Percentiles rank a stretch among this genome's conserved stretches.
Evolutionary conservation across 306 rosid genomes (phyloP).

Genomic region (Cucurbita argyrosperma): DNA sequence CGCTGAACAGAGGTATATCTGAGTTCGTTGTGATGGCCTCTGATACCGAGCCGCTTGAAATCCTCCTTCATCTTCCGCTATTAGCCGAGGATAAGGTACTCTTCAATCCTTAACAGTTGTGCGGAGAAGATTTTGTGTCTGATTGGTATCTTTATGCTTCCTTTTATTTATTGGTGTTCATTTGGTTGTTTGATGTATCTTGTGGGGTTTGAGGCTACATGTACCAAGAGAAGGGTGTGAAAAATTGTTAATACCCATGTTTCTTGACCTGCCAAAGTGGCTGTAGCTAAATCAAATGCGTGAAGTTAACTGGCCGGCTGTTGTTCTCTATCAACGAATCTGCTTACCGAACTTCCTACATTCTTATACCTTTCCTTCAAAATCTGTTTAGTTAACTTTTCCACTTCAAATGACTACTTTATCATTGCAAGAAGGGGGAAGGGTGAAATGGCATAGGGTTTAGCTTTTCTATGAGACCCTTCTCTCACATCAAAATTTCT

Average conservation of each 20-base stretch:
- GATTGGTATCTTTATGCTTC: neutral
- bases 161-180: neutral
- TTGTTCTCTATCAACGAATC: constrained; percentile 56
- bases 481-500: constrained; percentile 26
- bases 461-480: constrained; percentile 39
- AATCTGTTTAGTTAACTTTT: neutral
- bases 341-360: constrained; percentile 94
- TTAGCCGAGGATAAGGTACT: constrained; percentile 82
- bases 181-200: neutral
- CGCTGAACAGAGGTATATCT: constrained; percentile 71
- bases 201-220: constrained; percentile 28
- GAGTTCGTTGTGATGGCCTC: constrained; percentile 90
- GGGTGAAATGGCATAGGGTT: constrained; percentile 26
- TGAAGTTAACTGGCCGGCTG: constrained; percentile 76
- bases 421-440: constrained; percentile 33
- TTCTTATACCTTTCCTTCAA: neutral
- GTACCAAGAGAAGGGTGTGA: constrained; percentile 67
- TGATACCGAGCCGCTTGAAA: constrained; percentile 82
- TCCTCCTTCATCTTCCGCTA: constrained; percentile 79
- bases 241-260: constrained; percentile 18
- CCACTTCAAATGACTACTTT: neutral
- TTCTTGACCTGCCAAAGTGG: constrained; percentile 79
- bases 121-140: neutral
- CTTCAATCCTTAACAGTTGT: neutral
- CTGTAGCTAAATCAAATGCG: constrained; percentile 47